Conservation (phyloP, 176 grass and related monocot species). For the Carex kokanica region DNA sequence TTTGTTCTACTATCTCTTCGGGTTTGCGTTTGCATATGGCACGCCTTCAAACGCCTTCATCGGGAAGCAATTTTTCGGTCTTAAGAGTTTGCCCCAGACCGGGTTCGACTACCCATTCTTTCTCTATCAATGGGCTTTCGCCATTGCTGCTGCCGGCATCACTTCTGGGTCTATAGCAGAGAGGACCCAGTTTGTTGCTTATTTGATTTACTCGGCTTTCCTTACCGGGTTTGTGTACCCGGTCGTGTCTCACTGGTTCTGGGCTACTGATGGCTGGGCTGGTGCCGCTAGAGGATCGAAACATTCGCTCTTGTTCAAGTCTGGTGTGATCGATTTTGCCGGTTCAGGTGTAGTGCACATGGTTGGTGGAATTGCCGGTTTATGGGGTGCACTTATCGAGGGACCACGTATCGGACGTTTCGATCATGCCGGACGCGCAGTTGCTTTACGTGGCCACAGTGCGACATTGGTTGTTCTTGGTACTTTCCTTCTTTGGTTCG, state of each 20-base stretch:
- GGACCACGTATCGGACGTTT: conserved; percentile 65
- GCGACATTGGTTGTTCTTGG: conserved; percentile 84
- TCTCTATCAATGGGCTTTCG: conserved; percentile 89
- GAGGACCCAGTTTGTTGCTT: conserved; percentile 80
- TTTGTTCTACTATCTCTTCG: conserved; percentile 94
- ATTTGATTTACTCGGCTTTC: conserved; percentile 86
- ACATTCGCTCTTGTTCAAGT: conserved; percentile 41
- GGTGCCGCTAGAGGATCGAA: conserved; percentile 25
- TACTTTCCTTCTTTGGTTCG: conserved; percentile 90
- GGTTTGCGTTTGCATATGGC: conserved; percentile 83
- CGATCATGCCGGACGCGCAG: conserved; percentile 60
- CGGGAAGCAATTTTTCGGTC: conserved; percentile 79
- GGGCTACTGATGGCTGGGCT: conserved; percentile 65
- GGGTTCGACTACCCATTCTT: conserved; percentile 73
- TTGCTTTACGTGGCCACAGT: conserved; percentile 75
- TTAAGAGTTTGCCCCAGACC: conserved; percentile 30
- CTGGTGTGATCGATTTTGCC: conserved; percentile 74
- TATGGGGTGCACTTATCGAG: conserved; percentile 71
- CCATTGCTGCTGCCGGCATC: conserved; percentile 86
- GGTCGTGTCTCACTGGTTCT: conserved; percentile 82
- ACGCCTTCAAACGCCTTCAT: conserved; percentile 75
- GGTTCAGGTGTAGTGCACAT: conserved; percentile 71
- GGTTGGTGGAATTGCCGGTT: conserved; percentile 57
- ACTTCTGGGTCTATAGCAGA: conserved; percentile 88
- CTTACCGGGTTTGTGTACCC: conserved; percentile 92